phyloP scores from a whole-genome alignment of 2,329 filamentous ascomycete genomes.

The Trichoderma koningii region DNA sequence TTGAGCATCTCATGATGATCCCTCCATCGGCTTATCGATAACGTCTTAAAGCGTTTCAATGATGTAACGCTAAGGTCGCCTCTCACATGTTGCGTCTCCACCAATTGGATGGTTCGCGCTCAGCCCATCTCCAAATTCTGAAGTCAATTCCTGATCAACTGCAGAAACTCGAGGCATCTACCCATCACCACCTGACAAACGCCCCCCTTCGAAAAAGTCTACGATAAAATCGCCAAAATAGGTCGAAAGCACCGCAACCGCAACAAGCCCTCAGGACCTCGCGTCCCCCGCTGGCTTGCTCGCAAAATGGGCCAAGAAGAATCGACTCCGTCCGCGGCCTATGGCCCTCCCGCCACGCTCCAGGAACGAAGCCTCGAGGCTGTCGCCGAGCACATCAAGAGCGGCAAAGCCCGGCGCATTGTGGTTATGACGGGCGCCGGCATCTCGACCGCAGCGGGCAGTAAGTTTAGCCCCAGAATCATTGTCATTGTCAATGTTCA shows the following conservation, averaged over 20 bases:
- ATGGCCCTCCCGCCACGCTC: constrained; percentile 65
- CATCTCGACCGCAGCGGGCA: constrained; percentile 74
- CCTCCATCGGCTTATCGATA: constrained; percentile 26
- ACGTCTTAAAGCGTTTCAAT: constrained; percentile 10
- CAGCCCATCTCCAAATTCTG: constrained; percentile 1
- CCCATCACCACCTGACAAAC: background rate
- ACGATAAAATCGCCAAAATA: constrained; percentile 39
- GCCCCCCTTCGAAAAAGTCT: background rate
- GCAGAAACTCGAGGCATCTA: background rate
- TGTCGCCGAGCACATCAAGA: constrained; percentile 78
- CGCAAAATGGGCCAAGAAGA: constrained; percentile 84
- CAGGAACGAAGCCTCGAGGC: constrained; percentile 68
- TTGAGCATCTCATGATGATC: background rate
- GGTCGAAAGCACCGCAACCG: constrained; percentile 44
- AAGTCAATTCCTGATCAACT: background rate
- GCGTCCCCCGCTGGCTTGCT: constrained; percentile 39
- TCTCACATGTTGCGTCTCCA: constrained; percentile 26
- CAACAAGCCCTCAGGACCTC: constrained; percentile 39
- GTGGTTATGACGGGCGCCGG: constrained; percentile 91
- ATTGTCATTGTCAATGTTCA: background rate
- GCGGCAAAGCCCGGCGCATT: constrained; percentile 67
- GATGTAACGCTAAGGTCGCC: constrained; percentile 24
- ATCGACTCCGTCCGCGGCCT: constrained; percentile 65
- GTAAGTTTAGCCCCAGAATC: constrained; percentile 39
- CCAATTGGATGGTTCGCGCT: background rate